Evolutionary conservation across 2,329 filamentous ascomycete genomes (phyloP), one percentile per base, ranked within the genome.

Genomic region (Xylariaceae sp.): DNA sequence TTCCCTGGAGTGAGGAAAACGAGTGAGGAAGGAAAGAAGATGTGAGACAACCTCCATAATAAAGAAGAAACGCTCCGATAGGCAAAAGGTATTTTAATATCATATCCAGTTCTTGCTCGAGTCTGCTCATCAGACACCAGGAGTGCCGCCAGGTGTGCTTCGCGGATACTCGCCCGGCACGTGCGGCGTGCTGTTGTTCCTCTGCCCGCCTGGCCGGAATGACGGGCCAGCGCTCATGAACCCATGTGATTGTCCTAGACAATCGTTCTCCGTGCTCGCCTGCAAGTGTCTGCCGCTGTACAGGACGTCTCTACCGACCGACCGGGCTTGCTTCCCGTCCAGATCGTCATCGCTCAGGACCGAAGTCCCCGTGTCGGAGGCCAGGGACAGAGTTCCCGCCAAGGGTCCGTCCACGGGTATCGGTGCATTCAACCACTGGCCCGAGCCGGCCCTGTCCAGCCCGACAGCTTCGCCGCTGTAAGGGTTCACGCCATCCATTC

Each of bases 401-500:
- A 37, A 29, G 4, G 48, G 54, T 4, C 51, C 52, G 1, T 48
- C 38, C 2, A 53, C 39, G 14, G 53, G 41, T 9, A 55, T 40
- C 1, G 50, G 51, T 15, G 40, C 41, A 13, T 48, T 48, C 5
- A 48, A 44, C 19, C 44, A 50, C 12, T 42, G 48, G 13, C 36
- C 36, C 1, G 45, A 39, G 29, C 44, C 38, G 11, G 26, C 41
- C n/a, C 38, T 40, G 24, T 50, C 49, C 23, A 40, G 38, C 17
- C 40, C 46, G 9, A 67, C 46, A 1, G 69, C 65, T 49, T 73
- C 64, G 47, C 63, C 69, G 21, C 68, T 76, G 47, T 78, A 78
- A 2, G 74, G 74, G 50, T 79, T 78, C 27, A 78, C 64, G 5
- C 74, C 73, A 43, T 78, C 74, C 46, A 73, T 60, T 41, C 66